Evolutionary conservation across 495 filamentous ascomycete genomes (phyloP), one percentile per base, ranked within the genome.

Genomic region (Hapsidospora chrysogenum): DNA sequence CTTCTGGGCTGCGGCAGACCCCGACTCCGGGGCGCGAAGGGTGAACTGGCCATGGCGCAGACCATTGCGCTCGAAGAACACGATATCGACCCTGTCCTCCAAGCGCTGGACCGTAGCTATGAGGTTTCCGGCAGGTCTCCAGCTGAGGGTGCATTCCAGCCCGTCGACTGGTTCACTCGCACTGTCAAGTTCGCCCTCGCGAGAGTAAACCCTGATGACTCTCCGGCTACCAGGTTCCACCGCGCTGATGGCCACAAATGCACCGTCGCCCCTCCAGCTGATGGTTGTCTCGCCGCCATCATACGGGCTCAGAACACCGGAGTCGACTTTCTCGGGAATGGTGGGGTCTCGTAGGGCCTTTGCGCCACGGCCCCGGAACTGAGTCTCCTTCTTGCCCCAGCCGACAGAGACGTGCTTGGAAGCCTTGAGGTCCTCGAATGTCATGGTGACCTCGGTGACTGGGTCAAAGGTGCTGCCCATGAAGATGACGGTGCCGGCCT

Each of bases 321-420:
- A 76, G 41, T 95, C 89, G 14, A 93, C 72, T 51, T 79, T 84
- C 53, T 95, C 87, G 0, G 89, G 89, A 35, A 97, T 77, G 14
- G 89, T 97, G 11, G 89, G 89, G 51, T 97, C 89, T 36, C 80
- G 68, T 25, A 96, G 66, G 19, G 81, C 81, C 51, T 85, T 89
- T 23, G 86, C 89, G 47, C 85, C 74, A 49, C 82, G 85, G 33
- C 89, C 89, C 49, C 93, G 80, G 48, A 97, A 97, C 56, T 97
- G 89, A 4, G 89, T 97, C 55, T 97, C 89, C 50, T 78, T 76
- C 62, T 96, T 96, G 41, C 89, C 89, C 89, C 89, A 97, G 35
- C 89, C 89, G 16, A 97, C 89, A 14, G 85, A 93, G 29, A 97
- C 89, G 69, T 97, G 89, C 51, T 81, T 84, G 1, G 89, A 96